Evolutionary conservation across 163 green algal genomes (phyloP).

Genomic region (Scenedesmus sp.): DNA sequence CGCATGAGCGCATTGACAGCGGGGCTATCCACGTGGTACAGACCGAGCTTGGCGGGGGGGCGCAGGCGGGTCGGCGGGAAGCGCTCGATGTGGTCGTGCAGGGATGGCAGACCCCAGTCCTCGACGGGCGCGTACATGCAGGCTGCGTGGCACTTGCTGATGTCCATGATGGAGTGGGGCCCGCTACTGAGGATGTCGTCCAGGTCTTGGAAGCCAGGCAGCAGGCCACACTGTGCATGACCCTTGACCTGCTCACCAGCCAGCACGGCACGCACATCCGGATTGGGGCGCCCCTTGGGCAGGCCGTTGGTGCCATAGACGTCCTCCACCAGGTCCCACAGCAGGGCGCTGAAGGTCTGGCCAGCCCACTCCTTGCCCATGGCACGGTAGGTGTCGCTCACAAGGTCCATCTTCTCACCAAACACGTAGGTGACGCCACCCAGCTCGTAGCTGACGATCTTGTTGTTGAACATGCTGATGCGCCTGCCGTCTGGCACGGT

Average conservation of each 20-base stretch:
- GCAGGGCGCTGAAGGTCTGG: neutral
- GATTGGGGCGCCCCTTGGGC: neutral
- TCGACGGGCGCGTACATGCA: neutral
- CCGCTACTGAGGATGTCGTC: neutral
- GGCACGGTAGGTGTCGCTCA: neutral
- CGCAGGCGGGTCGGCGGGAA: neutral
- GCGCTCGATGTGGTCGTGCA: constrained; percentile 3
- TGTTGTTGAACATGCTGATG: neutral
- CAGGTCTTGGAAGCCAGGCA: neutral
- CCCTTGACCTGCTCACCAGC: neutral
- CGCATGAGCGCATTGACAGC: neutral
- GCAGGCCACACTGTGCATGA: neutral
- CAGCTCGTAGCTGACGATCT: neutral
- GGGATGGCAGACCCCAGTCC: neutral
- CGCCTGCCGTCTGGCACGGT: no score
- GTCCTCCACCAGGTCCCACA: neutral
- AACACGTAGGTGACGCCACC: neutral
- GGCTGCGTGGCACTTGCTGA: neutral
- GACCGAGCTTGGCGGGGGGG: neutral
- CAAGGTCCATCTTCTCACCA: neutral
- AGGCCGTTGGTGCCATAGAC: neutral
- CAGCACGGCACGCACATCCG: neutral
- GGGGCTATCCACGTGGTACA: neutral
- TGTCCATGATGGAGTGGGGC: neutral
- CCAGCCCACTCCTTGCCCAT: neutral